Conservation (phyloP, 2,329 filamentous ascomycete genomes). For the Fusarium fujikuroi region DNA sequence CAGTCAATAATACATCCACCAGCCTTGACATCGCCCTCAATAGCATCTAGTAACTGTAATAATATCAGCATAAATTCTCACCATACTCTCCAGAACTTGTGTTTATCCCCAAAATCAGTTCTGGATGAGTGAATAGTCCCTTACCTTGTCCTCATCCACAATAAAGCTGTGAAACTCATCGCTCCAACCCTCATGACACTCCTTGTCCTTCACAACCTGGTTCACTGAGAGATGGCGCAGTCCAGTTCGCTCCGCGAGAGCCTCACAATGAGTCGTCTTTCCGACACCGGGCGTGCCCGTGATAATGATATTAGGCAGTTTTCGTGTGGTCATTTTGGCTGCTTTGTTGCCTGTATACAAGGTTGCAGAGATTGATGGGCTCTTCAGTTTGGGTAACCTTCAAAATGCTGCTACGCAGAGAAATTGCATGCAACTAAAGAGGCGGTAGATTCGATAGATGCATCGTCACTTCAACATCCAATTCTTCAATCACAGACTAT, state of each 20-base stretch:
- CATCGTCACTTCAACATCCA: slow-evolving; percentile 6
- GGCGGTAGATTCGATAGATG: slow-evolving; percentile 23
- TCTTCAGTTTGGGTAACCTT: slow-evolving; percentile 11
- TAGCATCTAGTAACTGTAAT: slow-evolving; percentile 80
- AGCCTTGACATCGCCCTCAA: slow-evolving; percentile 81
- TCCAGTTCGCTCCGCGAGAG: slow-evolving; percentile 78
- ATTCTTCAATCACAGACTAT: neutral
- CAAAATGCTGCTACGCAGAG: slow-evolving; percentile 15
- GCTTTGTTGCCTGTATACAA: neutral
- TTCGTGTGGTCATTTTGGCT: slow-evolving; percentile 54
- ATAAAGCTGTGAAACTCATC: slow-evolving; percentile 89
- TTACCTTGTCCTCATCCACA: slow-evolving; percentile 94
- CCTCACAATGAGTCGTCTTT: slow-evolving; percentile 92
- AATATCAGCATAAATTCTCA: slow-evolving; percentile 10
- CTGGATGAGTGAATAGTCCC: slow-evolving; percentile 11
- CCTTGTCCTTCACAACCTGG: slow-evolving; percentile 87
- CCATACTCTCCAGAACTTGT: neutral
- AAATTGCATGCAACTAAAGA: slow-evolving; percentile 34
- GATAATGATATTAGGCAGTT: slow-evolving; percentile 86
- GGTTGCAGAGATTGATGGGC: slow-evolving; percentile 40
- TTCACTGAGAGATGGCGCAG: slow-evolving; percentile 90
- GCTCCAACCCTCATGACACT: slow-evolving; percentile 88
- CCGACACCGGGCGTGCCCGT: slow-evolving; percentile 96
- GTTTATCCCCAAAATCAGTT: neutral
- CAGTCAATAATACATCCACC: slow-evolving; percentile 95